phyloP scores from a whole-genome alignment of 2,329 filamentous ascomycete genomes.

The Fusarium buharicum region DNA sequence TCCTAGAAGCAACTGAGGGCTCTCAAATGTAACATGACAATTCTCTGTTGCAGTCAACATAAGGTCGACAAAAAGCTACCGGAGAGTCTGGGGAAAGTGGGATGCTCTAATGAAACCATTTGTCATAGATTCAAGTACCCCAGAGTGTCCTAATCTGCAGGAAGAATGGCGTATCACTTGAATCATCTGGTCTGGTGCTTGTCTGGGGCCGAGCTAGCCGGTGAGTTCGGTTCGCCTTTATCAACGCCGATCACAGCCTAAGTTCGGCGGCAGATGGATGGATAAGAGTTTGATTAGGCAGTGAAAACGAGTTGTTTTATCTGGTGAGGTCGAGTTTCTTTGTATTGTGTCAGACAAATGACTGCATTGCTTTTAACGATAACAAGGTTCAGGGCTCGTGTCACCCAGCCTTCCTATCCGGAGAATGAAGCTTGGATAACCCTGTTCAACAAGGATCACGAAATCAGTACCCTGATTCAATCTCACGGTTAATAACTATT shows the following conservation, averaged over 20 bases:
- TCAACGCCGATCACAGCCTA: slow-evolving; percentile 24
- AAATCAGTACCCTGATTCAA: too few species aligned
- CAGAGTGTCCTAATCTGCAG: slow-evolving; percentile 18
- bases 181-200: not conserved
- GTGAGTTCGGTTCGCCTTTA: slow-evolving; percentile 12
- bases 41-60: not conserved
- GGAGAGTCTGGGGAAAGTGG: slow-evolving; percentile 26
- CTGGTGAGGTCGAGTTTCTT: too few species aligned
- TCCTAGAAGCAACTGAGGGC: not conserved
- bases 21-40: not conserved
- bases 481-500: too few species aligned
- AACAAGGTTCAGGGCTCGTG: too few species aligned
- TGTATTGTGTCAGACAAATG: too few species aligned
- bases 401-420: too few species aligned
- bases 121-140: slow-evolving; percentile 35
- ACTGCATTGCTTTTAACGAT: too few species aligned
- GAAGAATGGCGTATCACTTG: slow-evolving; percentile 11
- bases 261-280: not conserved
- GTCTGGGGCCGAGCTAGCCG: slow-evolving; percentile 20
- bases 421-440: too few species aligned
- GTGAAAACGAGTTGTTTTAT: too few species aligned
- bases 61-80: not conserved
- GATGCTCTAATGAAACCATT: slow-evolving; percentile 29
- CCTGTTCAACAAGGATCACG: too few species aligned
- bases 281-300: slow-evolving; percentile 3